A percentile compares a stretch with the other conserved stretches of the same genome.
Conservation (phyloP, 2,329 filamentous ascomycete genomes). For the Penicillium corylophilum region DNA sequence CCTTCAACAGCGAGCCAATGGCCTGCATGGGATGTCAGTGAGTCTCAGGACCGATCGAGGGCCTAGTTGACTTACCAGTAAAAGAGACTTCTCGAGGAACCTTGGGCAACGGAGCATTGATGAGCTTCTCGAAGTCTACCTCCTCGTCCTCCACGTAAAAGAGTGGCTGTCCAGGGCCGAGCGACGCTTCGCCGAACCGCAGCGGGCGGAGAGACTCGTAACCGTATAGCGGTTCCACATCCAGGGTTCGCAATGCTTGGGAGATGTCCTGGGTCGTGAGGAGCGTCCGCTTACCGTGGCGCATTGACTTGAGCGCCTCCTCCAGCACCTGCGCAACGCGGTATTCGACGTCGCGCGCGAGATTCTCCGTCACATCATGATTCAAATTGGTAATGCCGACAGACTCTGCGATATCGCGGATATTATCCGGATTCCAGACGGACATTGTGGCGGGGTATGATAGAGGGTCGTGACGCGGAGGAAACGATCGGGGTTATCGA, state of each 20-base stretch:
- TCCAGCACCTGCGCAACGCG: conserved; percentile 90
- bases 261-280: conserved; percentile 87
- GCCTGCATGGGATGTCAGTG: conserved; percentile 51
- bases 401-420: conserved; percentile 93
- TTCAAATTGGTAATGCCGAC: conserved; percentile 79
- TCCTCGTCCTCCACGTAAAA: conserved; percentile 99
- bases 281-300: conserved; percentile 79
- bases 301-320: conserved; percentile 95
- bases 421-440: conserved; percentile 95
- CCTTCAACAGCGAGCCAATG: conserved; percentile 98
- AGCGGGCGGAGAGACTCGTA: conserved; percentile 90
- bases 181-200: conserved; percentile 86
- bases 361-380: conserved; percentile 81
- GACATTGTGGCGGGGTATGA: conserved; percentile 45
- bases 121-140: conserved; percentile 97
- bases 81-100: conserved; percentile 91
- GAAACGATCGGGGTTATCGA: conserved; percentile 1
- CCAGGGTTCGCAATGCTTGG: conserved; percentile 78
- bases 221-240: conserved; percentile 93
- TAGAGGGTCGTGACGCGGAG: neutral
- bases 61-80: conserved; percentile 61
- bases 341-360: conserved; percentile 94
- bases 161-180: conserved; percentile 89
- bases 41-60: neutral
- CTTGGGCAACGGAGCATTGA: conserved; percentile 92